phyloP scores from a whole-genome alignment of 73 alveolate genomes.

The Tetrahymena thermophila region DNA sequence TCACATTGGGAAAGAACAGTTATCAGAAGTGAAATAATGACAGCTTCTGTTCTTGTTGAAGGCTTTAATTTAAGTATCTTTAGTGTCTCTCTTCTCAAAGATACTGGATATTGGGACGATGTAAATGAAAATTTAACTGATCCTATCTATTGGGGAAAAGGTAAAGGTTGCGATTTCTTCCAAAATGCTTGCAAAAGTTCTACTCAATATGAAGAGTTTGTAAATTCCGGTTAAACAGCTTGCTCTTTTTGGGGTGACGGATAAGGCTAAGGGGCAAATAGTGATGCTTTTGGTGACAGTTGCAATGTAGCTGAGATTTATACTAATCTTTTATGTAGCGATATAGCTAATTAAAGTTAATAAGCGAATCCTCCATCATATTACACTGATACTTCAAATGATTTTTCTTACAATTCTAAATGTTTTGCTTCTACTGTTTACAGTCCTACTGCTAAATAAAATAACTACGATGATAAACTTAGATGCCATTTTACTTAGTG shows the following conservation, averaged over 20 bases:
- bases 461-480: no score
- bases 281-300: neutral
- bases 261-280: neutral
- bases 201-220: neutral
- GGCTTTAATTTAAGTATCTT: neutral
- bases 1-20: neutral
- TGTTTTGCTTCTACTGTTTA: neutral
- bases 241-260: neutral
- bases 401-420: neutral
- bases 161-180: neutral
- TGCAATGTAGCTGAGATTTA: neutral
- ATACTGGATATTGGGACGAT: neutral
- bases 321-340: neutral
- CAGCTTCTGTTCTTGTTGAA: neutral
- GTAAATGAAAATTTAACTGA: neutral
- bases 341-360: neutral
- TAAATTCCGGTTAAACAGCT: neutral
- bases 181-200: neutral
- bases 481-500: neutral
- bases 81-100: neutral
- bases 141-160: neutral
- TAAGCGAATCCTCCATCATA: neutral
- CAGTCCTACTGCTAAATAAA: neutral
- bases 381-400: neutral
- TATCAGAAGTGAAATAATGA: neutral